Base-by-base conservation (phyloP, 176 grass and related monocot genomes). In the Thalia dealbata region DNA sequence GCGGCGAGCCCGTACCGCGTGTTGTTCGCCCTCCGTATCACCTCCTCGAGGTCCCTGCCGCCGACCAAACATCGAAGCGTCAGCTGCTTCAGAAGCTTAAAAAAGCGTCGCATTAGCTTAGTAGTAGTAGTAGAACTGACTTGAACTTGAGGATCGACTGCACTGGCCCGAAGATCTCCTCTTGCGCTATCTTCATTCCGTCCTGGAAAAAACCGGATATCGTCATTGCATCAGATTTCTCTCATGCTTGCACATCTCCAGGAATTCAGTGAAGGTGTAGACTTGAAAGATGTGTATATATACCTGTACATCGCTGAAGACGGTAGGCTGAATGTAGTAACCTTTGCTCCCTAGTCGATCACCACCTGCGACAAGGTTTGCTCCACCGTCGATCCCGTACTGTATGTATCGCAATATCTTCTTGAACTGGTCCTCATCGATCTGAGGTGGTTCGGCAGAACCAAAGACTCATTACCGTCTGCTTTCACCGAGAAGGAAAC, bases 81-180 rank as follows among this genome's bases (percentile, higher is more conserved):
- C 32, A 38, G 32, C 3, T 38, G 32, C 32, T 38, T 4, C 32
- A 38, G 32, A 38, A 38, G 32, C 32, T 38, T n/a, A n/a, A n/a
- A n/a, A n/a, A n/a, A n/a, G n/a, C n/a, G n/a, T n/a, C n/a, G 32
- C 32, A 38, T 1, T 38, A 38, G 32, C n/a, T n/a, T 38, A 38
- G 4, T 38, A 38, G 32, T 38, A 38, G 32, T 38, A 38, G 32
- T 21, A 42, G 14, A 25, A 48, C 75, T 75, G 50, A 92, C 93
- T 81, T 86, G 90, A 97, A 93, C 76, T 93, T 97, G 71, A 97
- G 87, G 84, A 93, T 97, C 43, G 95, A 82, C 76, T 97, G 95
- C 27, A 97, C 90, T 18, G 95, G 90, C 69, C 95, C 90, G 38
- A 97, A 97, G 74, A 97, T 97, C 83, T 93, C 90, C 12, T 97